phyloP scores from a whole-genome alignment of 1,284 basidiomycete genomes.

The Phellopilus nigrolimitatus region DNA sequence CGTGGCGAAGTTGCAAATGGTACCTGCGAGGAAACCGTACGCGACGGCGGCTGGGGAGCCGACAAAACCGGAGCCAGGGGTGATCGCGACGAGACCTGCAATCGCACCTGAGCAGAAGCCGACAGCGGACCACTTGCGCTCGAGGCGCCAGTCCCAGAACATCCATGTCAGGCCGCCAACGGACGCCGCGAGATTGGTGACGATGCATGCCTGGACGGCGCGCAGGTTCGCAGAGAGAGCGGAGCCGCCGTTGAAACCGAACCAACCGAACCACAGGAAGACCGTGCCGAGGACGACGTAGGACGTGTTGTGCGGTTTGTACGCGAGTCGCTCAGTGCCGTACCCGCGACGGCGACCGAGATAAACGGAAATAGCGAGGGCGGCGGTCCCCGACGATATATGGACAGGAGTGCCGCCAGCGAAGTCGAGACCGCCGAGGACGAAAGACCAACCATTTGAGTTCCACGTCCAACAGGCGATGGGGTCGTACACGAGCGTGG shows the following conservation, averaged over 20 bases:
- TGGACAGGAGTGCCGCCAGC: slow-evolving; percentile 92
- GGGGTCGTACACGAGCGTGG: slow-evolving; percentile 90
- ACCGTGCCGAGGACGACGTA: slow-evolving; percentile 91
- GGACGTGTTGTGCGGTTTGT: slow-evolving; percentile 84
- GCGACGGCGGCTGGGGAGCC: slow-evolving; percentile 80
- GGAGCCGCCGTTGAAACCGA: slow-evolving; percentile 66
- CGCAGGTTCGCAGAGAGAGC: slow-evolving; percentile 85
- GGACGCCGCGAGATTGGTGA: slow-evolving; percentile 86
- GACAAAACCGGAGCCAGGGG: slow-evolving; percentile 87
- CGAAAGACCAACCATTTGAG: slow-evolving; percentile 77
- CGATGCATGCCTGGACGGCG: slow-evolving; percentile 85
- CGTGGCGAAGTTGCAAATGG: slow-evolving; percentile 90
- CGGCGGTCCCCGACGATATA: slow-evolving; percentile 88
- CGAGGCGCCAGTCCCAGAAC: slow-evolving; percentile 89
- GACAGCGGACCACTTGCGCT: slow-evolving; percentile 89
- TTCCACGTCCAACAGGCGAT: slow-evolving; percentile 97
- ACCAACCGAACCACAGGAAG: slow-evolving; percentile 99
- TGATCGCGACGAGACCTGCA: slow-evolving; percentile 86
- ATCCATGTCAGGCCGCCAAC: slow-evolving; percentile 94
- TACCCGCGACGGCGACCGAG: slow-evolving; percentile 90
- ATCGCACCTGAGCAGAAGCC: slow-evolving; percentile 97
- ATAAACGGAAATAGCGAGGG: slow-evolving; percentile 88
- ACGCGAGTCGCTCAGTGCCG: slow-evolving; percentile 85
- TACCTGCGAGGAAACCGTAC: slow-evolving; percentile 83
- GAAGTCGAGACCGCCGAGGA: slow-evolving; percentile 83